phyloP scores from a whole-genome alignment of 768 basidiomycete species.

The Kockovaella imperatae region DNA sequence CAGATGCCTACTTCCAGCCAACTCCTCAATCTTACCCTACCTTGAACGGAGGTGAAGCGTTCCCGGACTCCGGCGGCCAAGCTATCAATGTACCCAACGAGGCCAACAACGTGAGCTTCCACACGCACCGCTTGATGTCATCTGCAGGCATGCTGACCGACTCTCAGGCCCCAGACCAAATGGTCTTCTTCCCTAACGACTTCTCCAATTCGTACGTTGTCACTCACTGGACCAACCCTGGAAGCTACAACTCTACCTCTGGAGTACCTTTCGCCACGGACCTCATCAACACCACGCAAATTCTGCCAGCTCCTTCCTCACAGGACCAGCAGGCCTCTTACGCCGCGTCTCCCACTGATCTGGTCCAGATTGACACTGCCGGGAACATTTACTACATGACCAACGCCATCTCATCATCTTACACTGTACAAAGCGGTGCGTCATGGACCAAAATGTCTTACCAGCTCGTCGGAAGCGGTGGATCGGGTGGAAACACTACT shows the following conservation, averaged over 20 bases:
- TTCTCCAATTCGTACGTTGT: conserved; percentile 64
- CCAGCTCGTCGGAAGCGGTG: conserved; percentile 23
- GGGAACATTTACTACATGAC: conserved; percentile 43
- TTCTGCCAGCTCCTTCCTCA: conserved; percentile 37
- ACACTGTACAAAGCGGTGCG: conserved; percentile 27
- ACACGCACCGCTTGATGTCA: too few relatives aligned
- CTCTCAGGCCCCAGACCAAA: conserved; percentile 59
- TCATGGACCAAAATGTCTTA: conserved; percentile 44
- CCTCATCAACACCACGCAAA: conserved; percentile 45
- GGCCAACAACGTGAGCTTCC: conserved; percentile 48
- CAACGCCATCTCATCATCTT: conserved; percentile 28
- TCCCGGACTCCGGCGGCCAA: conserved; percentile 64
- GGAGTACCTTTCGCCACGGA: conserved; percentile 36
- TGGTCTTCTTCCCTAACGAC: conserved; percentile 71
- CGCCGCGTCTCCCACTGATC: conserved; percentile 35
- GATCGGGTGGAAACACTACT: conserved; percentile 7
- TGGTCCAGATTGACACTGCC: conserved; percentile 39
- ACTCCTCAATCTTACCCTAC: conserved; percentile 55
- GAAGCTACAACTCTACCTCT: conserved; percentile 22
- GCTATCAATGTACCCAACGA: conserved; percentile 62
- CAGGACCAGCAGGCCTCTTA: conserved; percentile 38
- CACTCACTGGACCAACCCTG: conserved; percentile 46
- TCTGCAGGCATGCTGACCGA: neutral
- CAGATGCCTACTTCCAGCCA: conserved; percentile 75
- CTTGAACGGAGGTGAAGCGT: conserved; percentile 48